Evolutionary conservation across 306 rosid genomes (phyloP).

Genomic region (Rosa chinensis): DNA sequence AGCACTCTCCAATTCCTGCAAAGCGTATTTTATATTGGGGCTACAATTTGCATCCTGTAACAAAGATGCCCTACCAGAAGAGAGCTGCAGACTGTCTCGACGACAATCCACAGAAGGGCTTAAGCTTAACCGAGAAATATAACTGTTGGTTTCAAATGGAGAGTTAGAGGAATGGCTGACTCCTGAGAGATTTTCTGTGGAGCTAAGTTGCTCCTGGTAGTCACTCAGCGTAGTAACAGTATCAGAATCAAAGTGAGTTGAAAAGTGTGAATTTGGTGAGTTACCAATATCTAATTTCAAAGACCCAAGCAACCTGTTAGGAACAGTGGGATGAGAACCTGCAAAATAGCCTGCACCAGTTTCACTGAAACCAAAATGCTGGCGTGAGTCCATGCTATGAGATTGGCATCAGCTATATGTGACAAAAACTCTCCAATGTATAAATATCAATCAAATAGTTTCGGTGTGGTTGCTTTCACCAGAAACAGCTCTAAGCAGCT

Average conservation of each 20-base stretch:
- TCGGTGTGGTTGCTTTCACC: conserved; percentile 16
- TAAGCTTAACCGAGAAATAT: conserved; percentile 30
- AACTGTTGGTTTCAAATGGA: conserved; percentile 49
- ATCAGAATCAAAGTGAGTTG: conserved; percentile 59
- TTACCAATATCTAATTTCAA: conserved; percentile 58
- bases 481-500: background rate
- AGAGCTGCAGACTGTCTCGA: conserved; percentile 35
- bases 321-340: conserved; percentile 52
- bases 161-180: conserved; percentile 53
- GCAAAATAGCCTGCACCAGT: conserved; percentile 57
- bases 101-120: conserved; percentile 38
- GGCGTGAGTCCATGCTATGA: conserved; percentile 75
- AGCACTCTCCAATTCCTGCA: conserved; percentile 76
- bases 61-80: conserved; percentile 38
- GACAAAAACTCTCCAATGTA: conserved; percentile 11
- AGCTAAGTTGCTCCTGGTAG: conserved; percentile 57
- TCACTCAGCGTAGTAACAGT: conserved; percentile 54
- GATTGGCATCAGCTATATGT: conserved; percentile 41
- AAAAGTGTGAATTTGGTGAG: conserved; percentile 68
- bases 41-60: conserved; percentile 41
- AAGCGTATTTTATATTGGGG: conserved; percentile 43
- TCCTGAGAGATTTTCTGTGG: conserved; percentile 62
- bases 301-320: conserved; percentile 53
- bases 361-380: conserved; percentile 49
- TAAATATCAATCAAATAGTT: conserved; percentile 16